Base-by-base conservation (phyloP, 768 basidiomycete species). In the Tulasnella sp. region DNA sequence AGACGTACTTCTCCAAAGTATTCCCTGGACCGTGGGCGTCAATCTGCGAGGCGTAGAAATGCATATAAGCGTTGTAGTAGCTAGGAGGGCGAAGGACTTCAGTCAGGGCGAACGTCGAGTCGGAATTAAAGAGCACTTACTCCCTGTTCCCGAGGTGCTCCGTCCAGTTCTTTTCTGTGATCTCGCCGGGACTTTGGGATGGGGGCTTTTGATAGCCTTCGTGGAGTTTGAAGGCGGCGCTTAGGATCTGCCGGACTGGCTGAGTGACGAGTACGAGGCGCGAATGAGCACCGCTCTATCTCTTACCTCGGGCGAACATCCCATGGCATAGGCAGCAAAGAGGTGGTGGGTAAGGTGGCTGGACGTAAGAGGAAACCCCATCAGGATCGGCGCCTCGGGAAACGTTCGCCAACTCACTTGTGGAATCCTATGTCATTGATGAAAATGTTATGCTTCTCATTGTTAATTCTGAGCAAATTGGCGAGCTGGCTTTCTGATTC, bases 1-100 rank as follows among this genome's bases (percentile, higher is more conserved):
- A 91, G 12, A 94, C 80, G 79, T 89, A 92, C 56, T 90, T 88
- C 80, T 93, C 91, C n/a, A 93, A 82, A 0, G 88, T 85, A 1
- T 82, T 82, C 10, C 85, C 82, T n/a, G 87, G 84, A 21, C 88
- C 89, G 52, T 90, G 83, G 56, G 89, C 82, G 18, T 85, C 83
- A 19, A 87, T 80, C 38, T 83, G 78, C 0, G 86, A 82, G 0
- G 86, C 85, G 83, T 92, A 93, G 84, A 89, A 93, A 5, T 86
- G 83, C 27, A 90, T 83, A 82, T 92, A 93, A 0, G 87, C 87
- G n/a, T 86, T 83, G 81, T 91, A 92, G 81, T 87, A 92, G 19
- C 91, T 92, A 80, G 12, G 27, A 40, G n/a, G 36, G 79, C 81
- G n/a, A 40, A 40, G 10, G 10, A 40, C 39, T 40, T 40, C 39